Evolutionary conservation across 352 stramenopile genomes (phyloP).

Genomic region (Phytophthora ramorum): DNA sequence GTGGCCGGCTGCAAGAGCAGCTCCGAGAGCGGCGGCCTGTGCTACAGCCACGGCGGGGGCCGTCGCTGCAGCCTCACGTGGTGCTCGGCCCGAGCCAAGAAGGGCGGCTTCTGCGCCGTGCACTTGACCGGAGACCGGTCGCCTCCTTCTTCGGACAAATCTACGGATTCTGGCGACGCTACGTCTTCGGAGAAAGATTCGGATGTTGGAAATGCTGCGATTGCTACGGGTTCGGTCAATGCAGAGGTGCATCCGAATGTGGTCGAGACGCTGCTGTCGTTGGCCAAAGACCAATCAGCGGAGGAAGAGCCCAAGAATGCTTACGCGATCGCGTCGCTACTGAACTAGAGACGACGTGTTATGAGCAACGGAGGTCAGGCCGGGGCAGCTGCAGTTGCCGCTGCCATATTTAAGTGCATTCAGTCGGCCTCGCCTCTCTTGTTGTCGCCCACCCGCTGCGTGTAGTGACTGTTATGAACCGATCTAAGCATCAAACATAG

Average conservation of each 20-base stretch:
- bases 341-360: conserved; percentile 40
- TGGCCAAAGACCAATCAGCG: conserved; percentile 49
- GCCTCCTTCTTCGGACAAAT: conserved; percentile 7
- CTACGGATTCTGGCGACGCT: background rate
- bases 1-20: conserved; percentile 76
- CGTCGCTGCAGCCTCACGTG: conserved; percentile 70
- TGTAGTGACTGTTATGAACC: conserved; percentile 31
- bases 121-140: conserved; percentile 53
- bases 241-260: conserved; percentile 46
- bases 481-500: conserved; percentile 19
- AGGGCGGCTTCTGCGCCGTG: conserved; percentile 71
- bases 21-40: conserved; percentile 74
- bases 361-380: conserved; percentile 11
- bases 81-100: conserved; percentile 80
- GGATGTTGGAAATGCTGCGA: too few species aligned
- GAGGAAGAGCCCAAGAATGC: conserved; percentile 31
- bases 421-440: conserved; percentile 17
- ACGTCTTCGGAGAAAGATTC: background rate
- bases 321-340: conserved; percentile 61
- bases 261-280: conserved; percentile 72
- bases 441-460: background rate
- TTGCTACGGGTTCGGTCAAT: too few species aligned
- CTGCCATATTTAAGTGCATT: conserved; percentile 44
- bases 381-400: background rate
- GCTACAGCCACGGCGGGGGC: conserved; percentile 80